These are phyloP conservation scores for Solanum pennellii DNA, from an alignment of 257 asterid genomes.

Conservation along the genomic window DNA sequence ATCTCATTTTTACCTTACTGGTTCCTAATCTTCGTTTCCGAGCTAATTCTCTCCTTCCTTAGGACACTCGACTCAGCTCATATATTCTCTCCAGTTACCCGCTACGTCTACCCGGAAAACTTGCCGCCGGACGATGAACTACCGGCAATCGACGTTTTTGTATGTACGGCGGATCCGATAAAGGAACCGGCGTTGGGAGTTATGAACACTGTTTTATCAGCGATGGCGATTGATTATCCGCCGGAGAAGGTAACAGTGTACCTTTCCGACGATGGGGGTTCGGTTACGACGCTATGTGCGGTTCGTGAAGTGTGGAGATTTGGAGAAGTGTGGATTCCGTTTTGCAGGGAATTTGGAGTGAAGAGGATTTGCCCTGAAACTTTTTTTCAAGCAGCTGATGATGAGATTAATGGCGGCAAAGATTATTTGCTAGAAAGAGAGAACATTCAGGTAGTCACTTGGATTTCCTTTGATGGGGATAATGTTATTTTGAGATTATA, in stretches of 20 bases:
- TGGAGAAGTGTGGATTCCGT: slow-evolving; percentile 32
- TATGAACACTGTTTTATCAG: slow-evolving; percentile 46
- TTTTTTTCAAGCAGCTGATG: slow-evolving; percentile 14
- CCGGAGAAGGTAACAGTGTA: slow-evolving; percentile 36
- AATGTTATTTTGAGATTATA: not conserved
- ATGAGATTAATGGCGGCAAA: not conserved
- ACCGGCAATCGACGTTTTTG: slow-evolving; percentile 33
- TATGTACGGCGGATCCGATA: slow-evolving; percentile 42
- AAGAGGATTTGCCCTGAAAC: slow-evolving; percentile 23
- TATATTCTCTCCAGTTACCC: slow-evolving; percentile 20
- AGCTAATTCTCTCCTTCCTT: slow-evolving; percentile 13
- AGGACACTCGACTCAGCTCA: slow-evolving; percentile 27
- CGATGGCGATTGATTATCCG: slow-evolving; percentile 44
- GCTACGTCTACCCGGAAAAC: slow-evolving; percentile 19
- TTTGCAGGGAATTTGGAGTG: slow-evolving; percentile 24
- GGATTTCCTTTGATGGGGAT: not conserved
- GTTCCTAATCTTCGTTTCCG: slow-evolving; percentile 11
- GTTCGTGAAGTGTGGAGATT: slow-evolving; percentile 31
- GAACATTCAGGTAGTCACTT: slow-evolving; percentile 23
- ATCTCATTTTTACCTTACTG: slow-evolving; percentile 18
- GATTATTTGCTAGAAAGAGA: slow-evolving; percentile 24
- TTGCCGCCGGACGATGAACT: slow-evolving; percentile 24
- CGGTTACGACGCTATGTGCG: slow-evolving; percentile 23
- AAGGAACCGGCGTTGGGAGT: slow-evolving; percentile 46
- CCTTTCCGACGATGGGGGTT: slow-evolving; percentile 43